These are phyloP conservation scores for Aquilaria yunnanensis DNA, from an alignment of 345 rosid genomes.

Conservation along the genomic window DNA sequence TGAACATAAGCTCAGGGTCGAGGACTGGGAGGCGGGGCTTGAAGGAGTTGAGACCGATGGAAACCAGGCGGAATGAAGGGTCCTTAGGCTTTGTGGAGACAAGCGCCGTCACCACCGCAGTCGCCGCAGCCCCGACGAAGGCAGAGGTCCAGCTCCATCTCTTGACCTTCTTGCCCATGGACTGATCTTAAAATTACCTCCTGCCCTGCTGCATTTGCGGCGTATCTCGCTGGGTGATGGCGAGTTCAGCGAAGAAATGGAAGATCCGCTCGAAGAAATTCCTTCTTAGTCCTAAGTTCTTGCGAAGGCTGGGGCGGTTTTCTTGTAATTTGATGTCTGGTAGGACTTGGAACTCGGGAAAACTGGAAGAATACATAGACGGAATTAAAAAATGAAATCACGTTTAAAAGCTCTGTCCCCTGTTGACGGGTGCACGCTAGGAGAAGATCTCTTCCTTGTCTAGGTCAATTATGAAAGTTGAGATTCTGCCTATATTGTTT, in stretches of 20 bases:
- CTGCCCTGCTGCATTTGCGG: background rate
- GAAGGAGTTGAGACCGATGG: slow-evolving; percentile 70
- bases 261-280: too few species aligned
- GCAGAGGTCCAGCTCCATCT: slow-evolving; percentile 81
- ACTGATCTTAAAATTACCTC: background rate
- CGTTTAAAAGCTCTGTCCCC: too few species aligned
- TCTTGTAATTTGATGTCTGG: background rate
- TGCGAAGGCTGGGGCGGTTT: background rate
- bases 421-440: too few species aligned
- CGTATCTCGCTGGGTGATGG: background rate
- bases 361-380: too few species aligned
- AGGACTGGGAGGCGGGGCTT: slow-evolving; percentile 63
- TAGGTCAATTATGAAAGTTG: too few species aligned
- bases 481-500: too few species aligned
- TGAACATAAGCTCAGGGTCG: slow-evolving; percentile 68
- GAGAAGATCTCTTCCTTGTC: too few species aligned
- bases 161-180: slow-evolving; percentile 42
- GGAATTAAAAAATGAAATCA: too few species aligned
- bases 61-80: slow-evolving; percentile 75
- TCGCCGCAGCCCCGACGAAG: slow-evolving; percentile 57
- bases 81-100: slow-evolving; percentile 58
- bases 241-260: background rate
- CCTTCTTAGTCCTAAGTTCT: too few species aligned
- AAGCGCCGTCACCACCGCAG: slow-evolving; percentile 39
- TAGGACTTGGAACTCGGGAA: background rate